Conservation (phyloP, 108 stramenopile genomes). For the Cyclotella choctawhatcheeana region DNA sequence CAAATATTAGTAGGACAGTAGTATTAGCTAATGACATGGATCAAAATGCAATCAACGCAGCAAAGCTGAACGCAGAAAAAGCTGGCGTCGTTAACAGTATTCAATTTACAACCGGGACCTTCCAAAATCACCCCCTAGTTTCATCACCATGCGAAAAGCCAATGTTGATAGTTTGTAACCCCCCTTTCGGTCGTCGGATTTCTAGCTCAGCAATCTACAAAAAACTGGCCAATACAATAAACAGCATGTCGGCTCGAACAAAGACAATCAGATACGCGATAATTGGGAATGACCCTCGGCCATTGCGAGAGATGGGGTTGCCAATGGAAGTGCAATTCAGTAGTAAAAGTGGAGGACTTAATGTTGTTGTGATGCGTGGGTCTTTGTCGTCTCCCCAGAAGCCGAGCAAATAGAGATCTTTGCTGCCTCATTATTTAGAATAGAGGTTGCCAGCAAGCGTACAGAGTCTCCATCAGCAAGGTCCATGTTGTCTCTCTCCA, state of each 20-base stretch:
- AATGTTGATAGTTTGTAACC: slow-evolving; percentile 67
- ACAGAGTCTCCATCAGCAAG: slow-evolving; percentile 28
- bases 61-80: slow-evolving; percentile 67
- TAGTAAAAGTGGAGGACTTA: slow-evolving; percentile 43
- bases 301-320: slow-evolving; percentile 31
- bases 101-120: slow-evolving; percentile 41
- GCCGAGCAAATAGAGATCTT: background rate
- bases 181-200: slow-evolving; percentile 72
- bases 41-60: slow-evolving; percentile 57
- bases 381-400: background rate
- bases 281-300: slow-evolving; percentile 38
- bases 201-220: slow-evolving; percentile 23
- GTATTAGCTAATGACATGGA: slow-evolving; percentile 70
- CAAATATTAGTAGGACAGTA: background rate
- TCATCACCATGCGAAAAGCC: slow-evolving; percentile 16
- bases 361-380: slow-evolving; percentile 39
- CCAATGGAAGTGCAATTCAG: slow-evolving; percentile 42
- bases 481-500: slow-evolving; percentile 14
- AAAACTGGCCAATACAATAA: slow-evolving; percentile 25
- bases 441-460: slow-evolving; percentile 14
- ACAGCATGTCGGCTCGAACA: slow-evolving; percentile 1
- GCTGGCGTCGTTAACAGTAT: slow-evolving; percentile 64
- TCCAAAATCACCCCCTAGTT: slow-evolving; percentile 49
- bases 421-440: slow-evolving; percentile 13
- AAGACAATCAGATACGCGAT: slow-evolving; percentile 26